phyloP scores from a whole-genome alignment of 2,329 filamentous ascomycete genomes.

The Xylariales sp. region DNA sequence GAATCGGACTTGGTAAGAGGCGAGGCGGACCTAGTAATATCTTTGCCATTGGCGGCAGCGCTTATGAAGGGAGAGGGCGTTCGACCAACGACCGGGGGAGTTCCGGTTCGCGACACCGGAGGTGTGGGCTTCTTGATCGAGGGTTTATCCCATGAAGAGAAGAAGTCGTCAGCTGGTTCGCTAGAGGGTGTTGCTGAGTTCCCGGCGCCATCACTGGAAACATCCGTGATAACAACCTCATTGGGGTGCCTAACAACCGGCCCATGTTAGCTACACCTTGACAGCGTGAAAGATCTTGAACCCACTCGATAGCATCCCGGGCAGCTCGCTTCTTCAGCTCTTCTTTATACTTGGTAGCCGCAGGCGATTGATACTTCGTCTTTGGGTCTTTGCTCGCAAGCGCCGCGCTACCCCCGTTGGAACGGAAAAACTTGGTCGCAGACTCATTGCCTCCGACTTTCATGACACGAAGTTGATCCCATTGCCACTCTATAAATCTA shows the following conservation, averaged over 20 bases:
- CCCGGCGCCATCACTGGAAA: constrained; percentile 68
- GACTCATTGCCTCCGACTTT: constrained; percentile 99
- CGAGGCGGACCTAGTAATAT: constrained; percentile 81
- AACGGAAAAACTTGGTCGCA: constrained; percentile 97
- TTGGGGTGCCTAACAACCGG: constrained; percentile 73
- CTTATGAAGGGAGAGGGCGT: constrained; percentile 92
- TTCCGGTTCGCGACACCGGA: constrained; percentile 88
- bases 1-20: constrained; percentile 76
- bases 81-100: constrained; percentile 82
- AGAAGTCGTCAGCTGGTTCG: constrained; percentile 92
- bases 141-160: constrained; percentile 98
- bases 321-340: constrained; percentile 89
- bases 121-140: constrained; percentile 96
- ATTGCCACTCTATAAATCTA: constrained; percentile 83
- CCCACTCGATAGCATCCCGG: constrained; percentile 85
- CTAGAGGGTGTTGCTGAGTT: constrained; percentile 80
- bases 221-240: constrained; percentile 87
- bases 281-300: constrained; percentile 33
- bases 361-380: constrained; percentile 93
- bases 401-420: constrained; percentile 92
- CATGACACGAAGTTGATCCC: constrained; percentile 97
- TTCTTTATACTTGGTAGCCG: constrained; percentile 98
- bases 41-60: constrained; percentile 77
- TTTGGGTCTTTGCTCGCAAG: constrained; percentile 96
- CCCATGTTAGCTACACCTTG: constrained; percentile 24